Percentiles rank a stretch among this genome's conserved stretches.
These are phyloP conservation scores for Scleroderma citrinum DNA, from an alignment of 768 basidiomycete species.

Conservation along the genomic window DNA sequence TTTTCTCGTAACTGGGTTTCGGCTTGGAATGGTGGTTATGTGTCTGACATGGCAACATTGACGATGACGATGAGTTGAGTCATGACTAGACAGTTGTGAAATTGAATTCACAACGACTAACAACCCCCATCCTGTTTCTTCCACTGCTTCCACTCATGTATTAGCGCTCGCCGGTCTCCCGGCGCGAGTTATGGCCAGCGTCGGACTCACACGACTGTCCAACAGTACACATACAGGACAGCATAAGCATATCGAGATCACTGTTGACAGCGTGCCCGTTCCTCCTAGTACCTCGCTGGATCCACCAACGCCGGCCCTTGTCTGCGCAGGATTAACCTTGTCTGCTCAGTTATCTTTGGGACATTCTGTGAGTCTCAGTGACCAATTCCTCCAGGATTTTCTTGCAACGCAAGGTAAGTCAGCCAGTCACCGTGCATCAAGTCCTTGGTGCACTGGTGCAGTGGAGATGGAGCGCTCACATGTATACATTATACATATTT, in stretches of 20 bases:
- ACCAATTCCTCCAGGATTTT: conserved; percentile 57
- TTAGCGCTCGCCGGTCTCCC: too few species aligned
- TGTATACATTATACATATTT: too few species aligned
- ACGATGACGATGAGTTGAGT: conserved; percentile 1
- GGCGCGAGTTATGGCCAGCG: conserved; percentile 27
- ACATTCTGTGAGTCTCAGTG: conserved; percentile 55
- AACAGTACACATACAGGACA: conserved; percentile 46
- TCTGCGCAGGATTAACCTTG: conserved; percentile 46
- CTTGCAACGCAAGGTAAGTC: conserved; percentile 51
- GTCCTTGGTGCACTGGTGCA: neutral
- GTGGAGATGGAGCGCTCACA: neutral
- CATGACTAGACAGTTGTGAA: too few species aligned
- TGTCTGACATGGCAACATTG: conserved; percentile 44
- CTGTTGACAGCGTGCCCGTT: conserved; percentile 31
- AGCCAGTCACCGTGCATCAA: too few species aligned
- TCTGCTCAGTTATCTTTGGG: conserved; percentile 54
- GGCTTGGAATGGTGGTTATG: conserved; percentile 7
- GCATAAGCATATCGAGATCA: conserved; percentile 31
- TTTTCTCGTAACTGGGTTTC: too few species aligned
- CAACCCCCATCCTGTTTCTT: neutral
- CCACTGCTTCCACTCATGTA: too few species aligned
- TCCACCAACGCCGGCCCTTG: conserved; percentile 19
- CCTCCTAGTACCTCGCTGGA: conserved; percentile 52
- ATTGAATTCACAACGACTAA: neutral
- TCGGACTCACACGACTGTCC: conserved; percentile 41